Evolutionary conservation across 2,329 filamentous ascomycete genomes (phyloP).

Genomic region (Didymella keratinophila): DNA sequence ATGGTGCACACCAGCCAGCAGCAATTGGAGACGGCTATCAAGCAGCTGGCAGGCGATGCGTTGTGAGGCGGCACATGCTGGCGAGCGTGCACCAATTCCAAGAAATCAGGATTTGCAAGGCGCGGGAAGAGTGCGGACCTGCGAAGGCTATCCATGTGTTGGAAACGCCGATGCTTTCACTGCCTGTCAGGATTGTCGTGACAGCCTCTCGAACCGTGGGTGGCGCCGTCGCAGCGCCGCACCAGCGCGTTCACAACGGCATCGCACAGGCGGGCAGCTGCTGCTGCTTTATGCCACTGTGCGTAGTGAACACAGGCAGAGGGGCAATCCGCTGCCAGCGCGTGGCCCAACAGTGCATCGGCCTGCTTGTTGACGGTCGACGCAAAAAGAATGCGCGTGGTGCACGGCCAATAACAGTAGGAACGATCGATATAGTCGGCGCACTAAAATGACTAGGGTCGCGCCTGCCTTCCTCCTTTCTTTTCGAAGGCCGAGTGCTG

Average conservation of each 20-base stretch:
- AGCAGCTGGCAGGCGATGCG: constrained; percentile 8
- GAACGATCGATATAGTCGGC: constrained; percentile 11
- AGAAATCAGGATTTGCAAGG: constrained; percentile 20
- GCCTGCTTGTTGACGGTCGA: constrained; percentile 21
- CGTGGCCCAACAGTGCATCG: constrained; percentile 18
- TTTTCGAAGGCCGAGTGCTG: constrained; percentile 22
- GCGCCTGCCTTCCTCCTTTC: constrained; percentile 26
- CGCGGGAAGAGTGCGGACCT: constrained; percentile 13
- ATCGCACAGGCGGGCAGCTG: not conserved
- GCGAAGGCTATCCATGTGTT: constrained; percentile 16
- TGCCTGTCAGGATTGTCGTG: constrained; percentile 14
- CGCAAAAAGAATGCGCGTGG: constrained; percentile 17
- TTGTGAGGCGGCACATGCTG: constrained; percentile 16
- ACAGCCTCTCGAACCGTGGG: constrained; percentile 14
- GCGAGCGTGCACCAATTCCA: constrained; percentile 1
- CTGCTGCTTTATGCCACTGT: constrained; percentile 9
- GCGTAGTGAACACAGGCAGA: not conserved
- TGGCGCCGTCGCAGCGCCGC: constrained; percentile 8
- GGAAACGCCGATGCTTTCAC: constrained; percentile 21
- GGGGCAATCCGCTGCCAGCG: constrained; percentile 6
- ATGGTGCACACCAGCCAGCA: constrained; percentile 7
- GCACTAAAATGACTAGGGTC: constrained; percentile 20
- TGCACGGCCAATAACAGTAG: not conserved
- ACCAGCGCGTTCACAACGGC: constrained; percentile 2
- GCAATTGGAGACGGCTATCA: not conserved